phyloP scores from a whole-genome alignment of 2,329 filamentous ascomycete species.

The Stemphylium beticola region DNA sequence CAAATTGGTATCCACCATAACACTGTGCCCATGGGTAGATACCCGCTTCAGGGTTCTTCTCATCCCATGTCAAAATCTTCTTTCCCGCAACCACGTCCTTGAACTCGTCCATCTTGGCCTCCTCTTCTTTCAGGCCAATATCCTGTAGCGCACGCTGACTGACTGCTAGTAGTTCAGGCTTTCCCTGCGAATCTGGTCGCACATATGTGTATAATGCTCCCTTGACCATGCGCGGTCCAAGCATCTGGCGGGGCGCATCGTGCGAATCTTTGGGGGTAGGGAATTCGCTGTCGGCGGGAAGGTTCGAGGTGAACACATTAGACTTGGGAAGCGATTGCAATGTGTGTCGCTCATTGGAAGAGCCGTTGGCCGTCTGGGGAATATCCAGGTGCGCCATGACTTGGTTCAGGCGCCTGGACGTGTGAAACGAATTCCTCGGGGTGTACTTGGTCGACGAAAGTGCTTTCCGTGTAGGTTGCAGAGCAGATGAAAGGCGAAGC shows the following conservation, averaged over 20 bases:
- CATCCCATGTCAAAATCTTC: slow-evolving; percentile 78
- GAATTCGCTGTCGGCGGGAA: slow-evolving; percentile 79
- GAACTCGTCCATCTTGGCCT: slow-evolving; percentile 76
- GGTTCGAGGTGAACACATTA: slow-evolving; percentile 67
- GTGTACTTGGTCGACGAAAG: slow-evolving; percentile 5
- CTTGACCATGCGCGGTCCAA: slow-evolving; percentile 83
- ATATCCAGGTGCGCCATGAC: slow-evolving; percentile 54
- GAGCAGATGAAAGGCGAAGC: slow-evolving; percentile 21
- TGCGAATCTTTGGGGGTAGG: slow-evolving; percentile 84
- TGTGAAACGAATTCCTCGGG: slow-evolving; percentile 14
- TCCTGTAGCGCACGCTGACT: slow-evolving; percentile 80
- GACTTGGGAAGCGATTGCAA: slow-evolving; percentile 65
- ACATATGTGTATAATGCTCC: slow-evolving; percentile 90
- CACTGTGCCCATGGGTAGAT: slow-evolving; percentile 98
- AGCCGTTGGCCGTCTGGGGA: slow-evolving; percentile 25
- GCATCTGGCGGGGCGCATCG: slow-evolving; percentile 74
- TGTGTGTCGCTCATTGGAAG: slow-evolving; percentile 34
- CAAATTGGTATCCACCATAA: slow-evolving; percentile 78
- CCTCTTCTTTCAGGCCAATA: slow-evolving; percentile 73
- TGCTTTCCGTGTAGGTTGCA: slow-evolving; percentile 11
- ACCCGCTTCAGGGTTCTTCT: slow-evolving; percentile 57
- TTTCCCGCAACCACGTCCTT: slow-evolving; percentile 80
- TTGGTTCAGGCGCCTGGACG: slow-evolving; percentile 48
- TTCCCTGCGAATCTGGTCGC: slow-evolving; percentile 73
- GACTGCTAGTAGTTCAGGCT: slow-evolving; percentile 80